Conservation (phyloP, 768 basidiomycete genomes). For the Leccinum incarnatum region DNA sequence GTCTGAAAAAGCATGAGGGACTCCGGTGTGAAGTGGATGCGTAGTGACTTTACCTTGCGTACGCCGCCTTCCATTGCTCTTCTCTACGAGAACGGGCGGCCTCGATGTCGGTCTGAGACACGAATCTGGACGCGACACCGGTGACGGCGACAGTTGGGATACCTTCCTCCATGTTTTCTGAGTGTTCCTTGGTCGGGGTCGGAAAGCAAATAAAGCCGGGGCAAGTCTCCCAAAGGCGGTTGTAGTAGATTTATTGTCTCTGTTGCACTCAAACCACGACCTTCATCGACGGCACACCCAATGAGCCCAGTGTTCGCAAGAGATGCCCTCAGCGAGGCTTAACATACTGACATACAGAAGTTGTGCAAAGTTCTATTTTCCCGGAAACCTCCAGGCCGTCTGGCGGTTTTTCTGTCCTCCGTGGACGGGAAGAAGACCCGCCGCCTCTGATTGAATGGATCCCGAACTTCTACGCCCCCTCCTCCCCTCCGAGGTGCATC, state of each 20-base stretch:
- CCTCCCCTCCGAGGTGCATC: constrained; percentile 39
- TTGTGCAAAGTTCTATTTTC: constrained; percentile 44
- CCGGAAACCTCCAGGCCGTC: constrained; percentile 19
- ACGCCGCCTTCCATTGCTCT: constrained; percentile 89
- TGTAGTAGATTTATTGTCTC: constrained; percentile 32
- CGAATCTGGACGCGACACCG: constrained; percentile 80
- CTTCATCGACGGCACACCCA: constrained; percentile 9
- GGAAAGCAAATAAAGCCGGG: constrained; percentile 14
- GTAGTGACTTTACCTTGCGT: constrained; percentile 57
- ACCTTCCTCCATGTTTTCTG: constrained; percentile 52
- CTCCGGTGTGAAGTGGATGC: background rate
- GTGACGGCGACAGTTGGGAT: constrained; percentile 72
- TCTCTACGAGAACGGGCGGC: constrained; percentile 67
- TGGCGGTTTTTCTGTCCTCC: constrained; percentile 47
- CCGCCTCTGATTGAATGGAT: constrained; percentile 52
- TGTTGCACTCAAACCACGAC: constrained; percentile 47
- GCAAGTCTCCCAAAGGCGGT: background rate
- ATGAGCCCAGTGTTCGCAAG: constrained; percentile 35
- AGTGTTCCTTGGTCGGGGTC: constrained; percentile 17
- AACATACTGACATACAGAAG: constrained; percentile 54
- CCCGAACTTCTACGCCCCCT: constrained; percentile 47
- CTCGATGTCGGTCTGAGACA: constrained; percentile 77
- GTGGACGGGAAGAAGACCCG: constrained; percentile 41
- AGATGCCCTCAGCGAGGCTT: constrained; percentile 37
- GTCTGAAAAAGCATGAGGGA: constrained; percentile 37